phyloP scores from a whole-genome alignment of 2,329 filamentous ascomycete species.

The Diaporthe citrichinensis region DNA sequence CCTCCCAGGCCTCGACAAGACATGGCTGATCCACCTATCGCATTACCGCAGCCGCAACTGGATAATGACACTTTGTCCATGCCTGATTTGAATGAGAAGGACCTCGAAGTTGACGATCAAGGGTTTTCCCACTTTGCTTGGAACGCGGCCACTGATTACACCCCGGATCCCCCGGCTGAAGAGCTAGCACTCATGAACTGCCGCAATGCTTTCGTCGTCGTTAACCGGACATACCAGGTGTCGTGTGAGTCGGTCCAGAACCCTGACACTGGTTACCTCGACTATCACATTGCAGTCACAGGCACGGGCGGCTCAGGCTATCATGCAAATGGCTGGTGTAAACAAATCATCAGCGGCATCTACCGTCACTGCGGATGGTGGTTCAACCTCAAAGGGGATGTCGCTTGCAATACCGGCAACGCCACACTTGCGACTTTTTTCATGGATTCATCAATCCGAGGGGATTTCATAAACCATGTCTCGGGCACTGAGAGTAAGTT shows the following conservation, averaged over 20 bases:
- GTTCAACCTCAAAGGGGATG: not conserved
- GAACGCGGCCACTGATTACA: not conserved
- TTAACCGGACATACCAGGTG: not conserved
- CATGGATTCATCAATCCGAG: not conserved
- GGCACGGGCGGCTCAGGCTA: not conserved
- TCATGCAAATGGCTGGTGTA: not conserved
- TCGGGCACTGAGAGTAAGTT: slow-evolving; percentile 10
- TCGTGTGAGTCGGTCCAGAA: not conserved
- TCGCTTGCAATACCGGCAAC: not conserved
- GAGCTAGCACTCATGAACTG: not conserved
- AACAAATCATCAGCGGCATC: not conserved
- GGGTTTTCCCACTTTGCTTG: not conserved
- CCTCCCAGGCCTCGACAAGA: not conserved
- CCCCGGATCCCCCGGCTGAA: not conserved
- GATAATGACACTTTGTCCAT: not conserved
- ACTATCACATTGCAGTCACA: slow-evolving; percentile 15
- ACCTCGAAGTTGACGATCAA: not conserved
- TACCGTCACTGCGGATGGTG: not conserved
- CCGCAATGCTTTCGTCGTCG: not conserved
- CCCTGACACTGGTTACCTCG: not conserved
- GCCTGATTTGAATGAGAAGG: not conserved
- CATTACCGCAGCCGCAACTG: not conserved
- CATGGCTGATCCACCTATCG: not conserved
- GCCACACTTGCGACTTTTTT: not conserved
- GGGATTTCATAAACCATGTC: not conserved